Base-by-base conservation (phyloP, 2,329 filamentous ascomycete genomes). In the Ophiostoma angusticollis region DNA sequence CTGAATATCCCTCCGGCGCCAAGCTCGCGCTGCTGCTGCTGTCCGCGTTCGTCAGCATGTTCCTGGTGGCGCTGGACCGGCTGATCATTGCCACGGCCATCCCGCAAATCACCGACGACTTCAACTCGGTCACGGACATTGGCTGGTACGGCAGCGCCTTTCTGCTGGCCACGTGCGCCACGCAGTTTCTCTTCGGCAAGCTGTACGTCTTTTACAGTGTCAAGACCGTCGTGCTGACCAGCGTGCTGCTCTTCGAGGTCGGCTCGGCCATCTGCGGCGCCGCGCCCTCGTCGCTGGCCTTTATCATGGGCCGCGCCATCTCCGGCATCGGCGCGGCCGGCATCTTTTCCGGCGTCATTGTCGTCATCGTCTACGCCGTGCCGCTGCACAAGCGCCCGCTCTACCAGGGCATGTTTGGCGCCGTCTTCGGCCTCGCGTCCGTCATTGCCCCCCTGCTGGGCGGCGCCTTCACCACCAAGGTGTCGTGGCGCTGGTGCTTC, bases 221-320 rank as follows among this genome's bases (percentile, higher is more conserved):
- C 41, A 60, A 59, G 40, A 32, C 34, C 14, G 46, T 52, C 38
- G 59, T 57, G 40, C 45, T 59, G n/a, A 24, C 42, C 18, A 46
- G 52, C 25, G 51, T 61, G 25, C 14, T 53, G 13, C 46, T 61
- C 16, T 61, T 61, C 44, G 58, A 61, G 49, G 41, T 58, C 31
- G 60, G 61, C 2, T 62, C 58, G 4, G 56, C 58, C 19, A 45
- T 64, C 29, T 64, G 61, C 43, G 61, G 60, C 6, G 56, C 58
- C 3, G 61, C 61, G 11, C 59, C 59, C 7, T 58, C 41, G 39
- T 61, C 58, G 5, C 46, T 56, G 19, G 58, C 56, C n/a, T 58
- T 64, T 35, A 64, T 65, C 22, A 24, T 63, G 31, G 61, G 62
- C 9, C 54, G 61, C n/a, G 61, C 58, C 29, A 52, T 65, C 18